Percentiles rank a stretch among this genome's conserved stretches.
phyloP scores from a whole-genome alignment of 805 yeast genomes.

The Cephaloascus fragrans region DNA sequence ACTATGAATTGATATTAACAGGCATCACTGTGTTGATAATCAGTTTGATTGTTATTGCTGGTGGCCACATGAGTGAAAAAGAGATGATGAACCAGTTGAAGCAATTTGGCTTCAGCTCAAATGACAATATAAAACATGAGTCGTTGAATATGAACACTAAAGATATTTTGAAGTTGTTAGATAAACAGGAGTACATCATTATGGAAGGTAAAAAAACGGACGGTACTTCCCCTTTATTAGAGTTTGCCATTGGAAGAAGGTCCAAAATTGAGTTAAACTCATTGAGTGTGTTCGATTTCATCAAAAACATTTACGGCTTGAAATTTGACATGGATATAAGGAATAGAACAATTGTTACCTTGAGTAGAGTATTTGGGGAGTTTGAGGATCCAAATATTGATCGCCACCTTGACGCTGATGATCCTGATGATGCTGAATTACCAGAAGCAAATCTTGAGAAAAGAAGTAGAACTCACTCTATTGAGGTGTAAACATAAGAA shows the following conservation, averaged over 20 bases:
- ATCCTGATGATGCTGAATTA: too few species aligned
- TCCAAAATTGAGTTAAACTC: conserved; percentile 23
- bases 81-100: conserved; percentile 16
- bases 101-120: conserved; percentile 4
- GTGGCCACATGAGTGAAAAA: conserved; percentile 19
- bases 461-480: too few species aligned
- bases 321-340: conserved; percentile 12
- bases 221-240: conserved; percentile 7
- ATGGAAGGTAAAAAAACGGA: neutral
- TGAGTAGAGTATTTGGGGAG: conserved; percentile 15
- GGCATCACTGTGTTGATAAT: conserved; percentile 21
- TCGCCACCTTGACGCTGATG: too few species aligned
- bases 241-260: conserved; percentile 21
- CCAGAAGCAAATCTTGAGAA: too few species aligned
- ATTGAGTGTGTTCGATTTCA: conserved; percentile 13
- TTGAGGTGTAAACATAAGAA: too few species aligned
- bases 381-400: conserved; percentile 1
- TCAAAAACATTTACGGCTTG: conserved; percentile 15
- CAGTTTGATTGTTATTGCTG: conserved; percentile 18
- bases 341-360: conserved; percentile 12
- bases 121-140: conserved; percentile 18
- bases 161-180: conserved; percentile 4
- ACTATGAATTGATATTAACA: conserved; percentile 16
- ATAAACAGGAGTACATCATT: conserved; percentile 5
- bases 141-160: neutral